These are phyloP conservation scores for Conticribra weissflogii DNA, from an alignment of 108 stramenopile species.

Conservation along the genomic window DNA sequence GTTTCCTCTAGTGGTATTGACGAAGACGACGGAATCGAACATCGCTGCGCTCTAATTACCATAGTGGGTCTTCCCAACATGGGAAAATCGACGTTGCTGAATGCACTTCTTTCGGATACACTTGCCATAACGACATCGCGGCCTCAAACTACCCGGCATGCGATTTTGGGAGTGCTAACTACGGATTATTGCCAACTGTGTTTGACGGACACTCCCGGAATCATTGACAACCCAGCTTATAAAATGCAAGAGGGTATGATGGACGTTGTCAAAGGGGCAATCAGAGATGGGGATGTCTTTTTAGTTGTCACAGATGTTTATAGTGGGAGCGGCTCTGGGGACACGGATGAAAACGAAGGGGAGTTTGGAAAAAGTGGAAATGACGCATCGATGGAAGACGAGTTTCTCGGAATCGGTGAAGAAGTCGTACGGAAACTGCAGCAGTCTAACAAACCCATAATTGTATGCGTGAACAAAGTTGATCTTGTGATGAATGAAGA, in stretches of 20 bases:
- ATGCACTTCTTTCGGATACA: conserved; percentile 75
- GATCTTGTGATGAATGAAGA: conserved; percentile 64
- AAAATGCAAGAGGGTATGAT: conserved; percentile 89
- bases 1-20: background rate
- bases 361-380: no score
- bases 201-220: conserved; percentile 90
- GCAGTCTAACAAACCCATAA: conserved; percentile 54
- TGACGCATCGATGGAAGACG: no score
- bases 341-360: conserved; percentile 1
- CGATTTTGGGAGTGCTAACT: conserved; percentile 85
- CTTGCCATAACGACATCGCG: conserved; percentile 83
- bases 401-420: conserved; percentile 30
- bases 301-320: conserved; percentile 88
- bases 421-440: conserved; percentile 61
- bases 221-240: conserved; percentile 83
- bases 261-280: conserved; percentile 77
- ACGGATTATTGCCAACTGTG: conserved; percentile 75
- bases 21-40: conserved; percentile 10
- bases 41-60: conserved; percentile 19
- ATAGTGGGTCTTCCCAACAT: conserved; percentile 84
- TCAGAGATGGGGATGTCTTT: conserved; percentile 75
- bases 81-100: conserved; percentile 91
- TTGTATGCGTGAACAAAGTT: conserved; percentile 91
- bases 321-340: conserved; percentile 48
- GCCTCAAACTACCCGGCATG: conserved; percentile 92